Percentiles rank a stretch among this genome's conserved stretches.
Evolutionary conservation across 2,329 filamentous ascomycete genomes (phyloP).

Genomic region (Aspergillus sp.): DNA sequence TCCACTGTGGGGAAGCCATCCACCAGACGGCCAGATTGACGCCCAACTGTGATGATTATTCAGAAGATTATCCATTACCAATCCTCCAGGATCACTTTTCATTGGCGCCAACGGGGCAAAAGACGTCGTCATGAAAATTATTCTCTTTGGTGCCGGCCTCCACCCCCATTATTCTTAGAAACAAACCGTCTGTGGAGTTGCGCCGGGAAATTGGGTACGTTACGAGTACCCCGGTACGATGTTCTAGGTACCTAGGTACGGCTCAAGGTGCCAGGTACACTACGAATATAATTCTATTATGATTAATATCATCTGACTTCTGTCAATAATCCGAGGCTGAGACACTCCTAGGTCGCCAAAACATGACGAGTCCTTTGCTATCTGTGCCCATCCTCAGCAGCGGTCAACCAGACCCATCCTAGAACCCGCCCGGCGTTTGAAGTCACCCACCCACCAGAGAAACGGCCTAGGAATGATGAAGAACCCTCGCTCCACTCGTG

Average conservation of each 20-base stretch:
- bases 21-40: slow-evolving; percentile 14
- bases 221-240: no score
- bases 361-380: not conserved
- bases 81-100: slow-evolving; percentile 7
- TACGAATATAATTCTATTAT: not conserved
- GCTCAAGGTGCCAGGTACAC: not conserved
- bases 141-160: slow-evolving; percentile 8
- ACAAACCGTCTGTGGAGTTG: slow-evolving; percentile 4
- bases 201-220: not conserved
- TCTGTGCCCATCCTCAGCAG: no score
- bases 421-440: no score
- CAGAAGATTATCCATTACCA: no score
- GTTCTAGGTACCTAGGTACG: not conserved
- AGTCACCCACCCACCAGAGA: no score
- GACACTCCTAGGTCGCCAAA: not conserved
- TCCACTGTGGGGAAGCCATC: slow-evolving; percentile 17
- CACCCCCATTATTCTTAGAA: slow-evolving; percentile 20
- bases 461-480: not conserved
- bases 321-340: no score
- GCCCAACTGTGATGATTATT: slow-evolving; percentile 13
- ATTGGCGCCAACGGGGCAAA: slow-evolving; percentile 1
- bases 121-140: no score
- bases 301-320: not conserved
- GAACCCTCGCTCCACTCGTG: not conserved
- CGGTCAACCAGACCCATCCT: no score